Evolutionary conservation across 2,329 filamentous ascomycete genomes (phyloP), one percentile per base, ranked within the genome.

Genomic region (Fusarium agapanthi): DNA sequence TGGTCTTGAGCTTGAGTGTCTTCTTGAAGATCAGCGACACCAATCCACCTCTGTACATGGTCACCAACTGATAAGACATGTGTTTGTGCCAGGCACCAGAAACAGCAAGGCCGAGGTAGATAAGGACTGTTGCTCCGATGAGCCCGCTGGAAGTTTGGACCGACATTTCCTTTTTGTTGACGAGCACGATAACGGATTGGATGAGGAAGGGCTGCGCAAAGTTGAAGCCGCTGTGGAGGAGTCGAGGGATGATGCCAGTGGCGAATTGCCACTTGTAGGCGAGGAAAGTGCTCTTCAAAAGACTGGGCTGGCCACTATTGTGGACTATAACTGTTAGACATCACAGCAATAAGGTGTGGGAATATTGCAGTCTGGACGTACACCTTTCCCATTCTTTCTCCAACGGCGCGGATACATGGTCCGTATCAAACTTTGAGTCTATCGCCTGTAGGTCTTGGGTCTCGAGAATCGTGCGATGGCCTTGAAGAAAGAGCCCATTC

Each of bases 1-100:
- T 69, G 1, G 77, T 74, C 16, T 77, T 77, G 22, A 85, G 67
- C 2, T 75, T 71, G 2, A 85, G 64, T 0, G 84, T 86, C 71
- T 86, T 86, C 24, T 83, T 81, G 72, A 86, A 89, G 5, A 90
- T 83, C 71, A 88, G 78, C 0, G 85, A 84, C 8, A 81, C 74
- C 4, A 84, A 61, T 3, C 77, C 79, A 3, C 78, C 82, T 28
- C 83, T 79, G 37, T 79, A 76, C 77, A 82, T 80, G 14, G 81
- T 80, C 32, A 82, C 79, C 28, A 80, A 76, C 41, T 82, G 81
- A 51, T 75, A 80, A 0, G 81, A 80, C 28, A 79, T 71, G 61
- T 84, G 82, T 34, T 79, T 78, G 60, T 83, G 80, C 63, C 76
- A 78, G 5, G 69, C 58, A 3, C 50, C 48, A 66, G 78, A 68